Evolutionary conservation across 2,329 filamentous ascomycete genomes (phyloP).

Genomic region (Trichophyton schoenleinii): DNA sequence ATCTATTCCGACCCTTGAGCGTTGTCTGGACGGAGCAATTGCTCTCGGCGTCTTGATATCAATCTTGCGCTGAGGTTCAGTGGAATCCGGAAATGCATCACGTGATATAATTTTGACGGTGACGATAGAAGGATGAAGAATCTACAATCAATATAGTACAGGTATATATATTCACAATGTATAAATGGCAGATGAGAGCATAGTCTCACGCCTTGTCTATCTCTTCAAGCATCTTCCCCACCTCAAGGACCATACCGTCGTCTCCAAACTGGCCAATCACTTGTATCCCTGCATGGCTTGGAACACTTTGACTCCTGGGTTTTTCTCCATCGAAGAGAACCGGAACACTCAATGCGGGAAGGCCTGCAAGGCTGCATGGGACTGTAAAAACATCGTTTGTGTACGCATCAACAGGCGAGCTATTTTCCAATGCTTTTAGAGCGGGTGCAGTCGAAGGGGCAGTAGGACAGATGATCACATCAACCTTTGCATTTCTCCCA

Average conservation of each 20-base stretch:
- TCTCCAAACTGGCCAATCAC: conserved; percentile 38
- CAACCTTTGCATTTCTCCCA: conserved; percentile 43
- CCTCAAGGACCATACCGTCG: conserved; percentile 30
- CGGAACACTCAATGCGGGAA: conserved; percentile 80
- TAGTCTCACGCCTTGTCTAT: conserved; percentile 3
- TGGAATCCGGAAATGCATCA: background rate
- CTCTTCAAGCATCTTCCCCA: conserved; percentile 26
- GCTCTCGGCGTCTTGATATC: background rate
- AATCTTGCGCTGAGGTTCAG: background rate
- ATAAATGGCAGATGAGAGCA: too few species aligned
- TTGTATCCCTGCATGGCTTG: conserved; percentile 31
- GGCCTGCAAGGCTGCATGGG: conserved; percentile 78
- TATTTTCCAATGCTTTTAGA: conserved; percentile 42
- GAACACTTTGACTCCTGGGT: background rate
- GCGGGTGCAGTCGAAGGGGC: conserved; percentile 63
- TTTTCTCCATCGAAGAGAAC: conserved; percentile 19
- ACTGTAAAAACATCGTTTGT: conserved; percentile 95
- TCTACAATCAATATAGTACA: background rate
- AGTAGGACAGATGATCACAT: conserved; percentile 79
- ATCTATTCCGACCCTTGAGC: background rate
- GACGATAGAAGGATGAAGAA: background rate
- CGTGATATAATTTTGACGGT: background rate
- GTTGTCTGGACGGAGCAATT: background rate
- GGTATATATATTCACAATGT: background rate
- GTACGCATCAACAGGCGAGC: conserved; percentile 56